Base-by-base conservation (phyloP, 192 early-diverging fungal species). In the Gigaspora rosea region DNA sequence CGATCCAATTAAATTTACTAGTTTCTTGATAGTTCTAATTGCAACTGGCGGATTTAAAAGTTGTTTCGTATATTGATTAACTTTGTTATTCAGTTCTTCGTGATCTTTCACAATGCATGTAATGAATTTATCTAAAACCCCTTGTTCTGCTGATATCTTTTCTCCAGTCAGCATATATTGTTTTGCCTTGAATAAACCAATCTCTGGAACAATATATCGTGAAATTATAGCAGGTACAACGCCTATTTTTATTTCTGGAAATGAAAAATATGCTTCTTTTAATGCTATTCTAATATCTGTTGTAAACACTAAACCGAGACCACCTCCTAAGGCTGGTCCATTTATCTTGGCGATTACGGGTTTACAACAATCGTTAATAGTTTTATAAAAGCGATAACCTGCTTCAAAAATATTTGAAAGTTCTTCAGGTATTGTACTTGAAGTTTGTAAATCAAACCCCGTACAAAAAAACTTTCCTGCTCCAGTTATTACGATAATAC, bases 161-260 rank as follows among this genome's bases (percentile, higher is more conserved):
- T 84, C 80, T 0, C 86, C 88, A 0, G 88, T 87, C 54, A 90
- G 77, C 87, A 88, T 87, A 61, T 86, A 90, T 65, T 88, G 83
- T 27, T 81, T 82, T 15, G 89, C 73, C 57, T 80, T 77, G 78
- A 85, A 88, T 50, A 59, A 35, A 4, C 86, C 87, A 4, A 91
- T 41, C 78, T 87, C 85, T 15, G 88, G 87, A 2, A 91, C 86
- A 69, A 90, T 86, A 47, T 83, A 86, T 75, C 87, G 88, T 0
- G 88, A 90, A 56, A 91, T 91, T 76, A 88, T 82, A 50, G 90
- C 90, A 1, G 90, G 90, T n/a, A 91, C 82, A 49, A 91, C 51
- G 1, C 90, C 90, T 5, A 86, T 80, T 47, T 86, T 83, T 41
- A 90, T 88, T 78, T 91, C 90, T 0, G 86, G 83, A 76, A 91